These are phyloP conservation scores for Mucor indicus DNA, from an alignment of 371 early-diverging fungal species.

Conservation along the genomic window DNA sequence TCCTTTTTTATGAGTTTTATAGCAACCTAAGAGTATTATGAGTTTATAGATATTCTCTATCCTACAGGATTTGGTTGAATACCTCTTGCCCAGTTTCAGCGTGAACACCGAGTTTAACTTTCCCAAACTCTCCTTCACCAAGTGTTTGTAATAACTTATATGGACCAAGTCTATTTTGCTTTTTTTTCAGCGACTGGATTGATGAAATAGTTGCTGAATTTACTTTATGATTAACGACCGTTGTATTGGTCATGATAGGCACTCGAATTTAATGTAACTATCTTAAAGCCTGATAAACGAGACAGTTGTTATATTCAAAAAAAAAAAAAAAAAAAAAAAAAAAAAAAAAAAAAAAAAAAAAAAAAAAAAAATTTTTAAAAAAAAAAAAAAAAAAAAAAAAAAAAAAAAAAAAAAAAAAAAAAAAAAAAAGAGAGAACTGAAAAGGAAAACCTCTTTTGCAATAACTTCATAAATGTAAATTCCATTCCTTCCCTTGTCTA, in stretches of 20 bases:
- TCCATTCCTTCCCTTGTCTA: no score
- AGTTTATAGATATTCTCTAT: no score
- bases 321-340: neutral
- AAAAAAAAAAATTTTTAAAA: no score
- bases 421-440: neutral
- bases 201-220: neutral
- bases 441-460: no score
- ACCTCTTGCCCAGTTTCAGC: slow-evolving; percentile 89
- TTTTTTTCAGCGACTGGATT: slow-evolving; percentile 13
- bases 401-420: neutral
- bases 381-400: neutral
- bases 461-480: no score
- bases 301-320: neutral
- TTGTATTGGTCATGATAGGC: slow-evolving; percentile 9
- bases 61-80: slow-evolving; percentile 14
- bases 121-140: slow-evolving; percentile 94
- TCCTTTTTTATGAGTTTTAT: slow-evolving; percentile 68
- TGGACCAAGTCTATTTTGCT: slow-evolving; percentile 17
- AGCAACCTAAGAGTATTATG: slow-evolving; percentile 53
- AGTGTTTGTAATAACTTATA: slow-evolving; percentile 19
- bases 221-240: no score
- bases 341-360: neutral
- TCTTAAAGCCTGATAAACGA: no score
- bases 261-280: no score
- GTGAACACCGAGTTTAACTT: slow-evolving; percentile 95